These are phyloP conservation scores for Exophiala spinifera DNA, from an alignment of 2,329 filamentous ascomycete species.

Conservation along the genomic window DNA sequence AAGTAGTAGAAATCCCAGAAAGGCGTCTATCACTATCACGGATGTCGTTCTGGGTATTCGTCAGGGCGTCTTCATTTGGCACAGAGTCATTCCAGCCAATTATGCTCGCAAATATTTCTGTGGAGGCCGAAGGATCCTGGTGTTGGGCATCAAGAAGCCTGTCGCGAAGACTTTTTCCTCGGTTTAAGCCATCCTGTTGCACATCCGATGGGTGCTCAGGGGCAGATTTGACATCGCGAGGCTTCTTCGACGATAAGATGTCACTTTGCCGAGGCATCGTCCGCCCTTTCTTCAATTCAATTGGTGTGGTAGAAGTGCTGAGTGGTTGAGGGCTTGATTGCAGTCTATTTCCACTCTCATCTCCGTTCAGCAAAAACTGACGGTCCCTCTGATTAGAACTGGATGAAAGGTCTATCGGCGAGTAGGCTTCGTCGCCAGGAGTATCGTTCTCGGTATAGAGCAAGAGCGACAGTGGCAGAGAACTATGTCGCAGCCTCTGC, in stretches of 20 bases:
- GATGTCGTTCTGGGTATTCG: slow-evolving; percentile 12
- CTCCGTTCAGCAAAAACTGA: background rate
- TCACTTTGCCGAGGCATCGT: background rate
- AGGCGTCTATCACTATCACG: slow-evolving; percentile 39
- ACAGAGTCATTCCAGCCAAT: slow-evolving; percentile 47
- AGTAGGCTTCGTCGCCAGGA: slow-evolving; percentile 4
- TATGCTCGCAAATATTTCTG: slow-evolving; percentile 49
- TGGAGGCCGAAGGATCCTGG: slow-evolving; percentile 35
- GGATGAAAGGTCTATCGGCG: background rate
- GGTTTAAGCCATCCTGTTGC: slow-evolving; percentile 7
- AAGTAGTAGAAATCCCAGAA: slow-evolving; percentile 52
- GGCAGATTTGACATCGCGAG: background rate
- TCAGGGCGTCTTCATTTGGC: slow-evolving; percentile 3
- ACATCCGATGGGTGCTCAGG: background rate
- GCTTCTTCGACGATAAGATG: background rate
- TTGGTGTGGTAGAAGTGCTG: background rate
- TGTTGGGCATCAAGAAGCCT: slow-evolving; percentile 33
- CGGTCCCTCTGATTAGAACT: background rate
- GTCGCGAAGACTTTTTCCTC: slow-evolving; percentile 35
- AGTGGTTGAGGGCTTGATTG: slow-evolving; percentile 1
- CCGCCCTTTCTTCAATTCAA: background rate
- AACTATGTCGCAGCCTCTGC: slow-evolving; percentile 13
- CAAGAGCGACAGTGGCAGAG: slow-evolving; percentile 16
- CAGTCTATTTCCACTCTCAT: background rate
- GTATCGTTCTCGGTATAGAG: slow-evolving; percentile 18